Base-by-base conservation (phyloP, 306 rosid genomes). In the Cucurbita ficifolia region DNA sequence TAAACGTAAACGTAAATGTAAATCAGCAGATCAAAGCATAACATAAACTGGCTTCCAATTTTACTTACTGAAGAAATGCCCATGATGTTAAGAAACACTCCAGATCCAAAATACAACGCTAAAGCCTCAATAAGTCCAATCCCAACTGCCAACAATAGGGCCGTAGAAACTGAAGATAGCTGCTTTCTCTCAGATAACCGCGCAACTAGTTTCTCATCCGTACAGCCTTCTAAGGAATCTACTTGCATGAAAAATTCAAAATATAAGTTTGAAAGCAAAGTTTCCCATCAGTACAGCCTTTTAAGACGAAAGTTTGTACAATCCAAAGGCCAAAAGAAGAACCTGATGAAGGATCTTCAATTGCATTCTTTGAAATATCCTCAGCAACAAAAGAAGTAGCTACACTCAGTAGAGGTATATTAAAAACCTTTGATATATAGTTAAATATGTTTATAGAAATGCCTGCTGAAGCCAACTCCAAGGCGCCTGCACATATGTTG, bases 331-430 rank as follows among this genome's bases (percentile, higher is more conserved):
- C 51, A 29, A 29, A 29, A 18, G 42, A 40, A 63, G 43, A 57
- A 90, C 98, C 98, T 87, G 92, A 83, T 82, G 76, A 39, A 80
- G 93, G 80, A 48, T 62, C 72, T 53, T 77, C 65, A 56, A 48
- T 54, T 65, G 84, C 82, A 78, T 71, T 33, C 74, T 87, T 91
- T 35, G 96, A 85, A 65, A 94, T 78, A 82, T 94, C 99, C 77
- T 94, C 92, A 43, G 97, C 99, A 72, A 94, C 99, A 74, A 94
- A 94, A 69, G 99, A 91, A 60, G 99, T 91, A 42, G 99, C 88
- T 64, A 94, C 88, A 76, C 99, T 88, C 35, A 94, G 91, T 60
- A 94, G 92, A 46, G 99, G 99, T 74, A 94, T 89, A 55, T 94
- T 94, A 73, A 94, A 94, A 18, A 94, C 89, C 85, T 94, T 91